These are phyloP conservation scores for Limnomonas spitsbergensis DNA, from an alignment of 139 green algal species.

Conservation along the genomic window DNA sequence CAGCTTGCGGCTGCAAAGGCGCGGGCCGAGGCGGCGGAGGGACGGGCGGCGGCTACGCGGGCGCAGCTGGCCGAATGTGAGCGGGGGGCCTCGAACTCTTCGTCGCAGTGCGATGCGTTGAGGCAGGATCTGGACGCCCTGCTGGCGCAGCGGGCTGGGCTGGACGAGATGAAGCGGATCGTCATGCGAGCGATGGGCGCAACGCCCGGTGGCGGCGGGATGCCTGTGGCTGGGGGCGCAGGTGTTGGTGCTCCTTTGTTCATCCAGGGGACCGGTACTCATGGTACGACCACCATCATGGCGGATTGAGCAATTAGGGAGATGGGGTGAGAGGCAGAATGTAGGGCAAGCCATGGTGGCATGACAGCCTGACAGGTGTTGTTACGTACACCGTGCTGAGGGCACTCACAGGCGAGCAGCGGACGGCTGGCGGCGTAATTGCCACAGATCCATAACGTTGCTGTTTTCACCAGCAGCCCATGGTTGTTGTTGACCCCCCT, in stretches of 20 bases:
- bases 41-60: slow-evolving; percentile 3
- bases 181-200: slow-evolving; percentile 24
- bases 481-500: too few relatives aligned
- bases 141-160: slow-evolving; percentile 24
- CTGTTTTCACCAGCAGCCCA: too few relatives aligned
- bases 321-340: too few relatives aligned
- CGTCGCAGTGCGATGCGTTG: slow-evolving; percentile 27
- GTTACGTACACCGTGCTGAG: too few relatives aligned
- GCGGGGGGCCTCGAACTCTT: background rate
- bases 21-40: slow-evolving; percentile 13
- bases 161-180: slow-evolving; percentile 35
- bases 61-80: slow-evolving; percentile 12
- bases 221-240: background rate
- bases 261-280: background rate
- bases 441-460: too few relatives aligned
- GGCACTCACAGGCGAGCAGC: too few relatives aligned
- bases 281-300: background rate
- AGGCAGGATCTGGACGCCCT: slow-evolving; percentile 32
- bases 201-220: background rate
- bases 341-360: too few relatives aligned
- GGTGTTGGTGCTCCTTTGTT: background rate
- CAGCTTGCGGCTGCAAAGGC: slow-evolving; percentile 26
- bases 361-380: too few relatives aligned
- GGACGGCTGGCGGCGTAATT: too few relatives aligned
- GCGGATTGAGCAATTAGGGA: background rate